phyloP scores from a whole-genome alignment of 345 rosid genomes.

The Clausena lansium region DNA sequence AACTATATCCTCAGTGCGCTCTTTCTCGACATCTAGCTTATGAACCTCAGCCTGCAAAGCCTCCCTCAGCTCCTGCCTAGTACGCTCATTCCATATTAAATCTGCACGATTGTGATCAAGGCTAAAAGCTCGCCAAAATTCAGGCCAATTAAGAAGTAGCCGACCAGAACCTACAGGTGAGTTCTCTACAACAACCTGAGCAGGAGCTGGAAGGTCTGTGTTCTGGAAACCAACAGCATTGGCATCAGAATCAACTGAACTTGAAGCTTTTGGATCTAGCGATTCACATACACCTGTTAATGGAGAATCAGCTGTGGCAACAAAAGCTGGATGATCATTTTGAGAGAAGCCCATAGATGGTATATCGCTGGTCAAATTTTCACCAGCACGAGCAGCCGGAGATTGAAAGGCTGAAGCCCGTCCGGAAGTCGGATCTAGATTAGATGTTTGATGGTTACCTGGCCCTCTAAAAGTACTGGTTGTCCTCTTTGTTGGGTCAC shows the following conservation, averaged over 20 bases:
- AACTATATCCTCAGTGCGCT: slow-evolving; percentile 93
- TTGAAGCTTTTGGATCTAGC: slow-evolving; percentile 47
- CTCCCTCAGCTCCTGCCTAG: slow-evolving; percentile 96
- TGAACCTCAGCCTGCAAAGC: slow-evolving; percentile 98
- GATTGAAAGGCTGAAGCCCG: slow-evolving; percentile 37
- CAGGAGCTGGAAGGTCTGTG: slow-evolving; percentile 84
- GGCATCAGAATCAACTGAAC: slow-evolving; percentile 46
- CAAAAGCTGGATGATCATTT: slow-evolving; percentile 40
- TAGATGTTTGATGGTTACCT: slow-evolving; percentile 48
- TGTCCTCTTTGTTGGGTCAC: slow-evolving; percentile 49
- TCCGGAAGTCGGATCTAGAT: slow-evolving; percentile 43
- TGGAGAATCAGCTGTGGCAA: slow-evolving; percentile 41
- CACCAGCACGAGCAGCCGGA: slow-evolving; percentile 41
- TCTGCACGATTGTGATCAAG: slow-evolving; percentile 99
- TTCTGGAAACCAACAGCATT: slow-evolving; percentile 41
- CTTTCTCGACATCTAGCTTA: slow-evolving; percentile 93
- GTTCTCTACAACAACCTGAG: slow-evolving; percentile 93
- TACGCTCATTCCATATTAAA: slow-evolving; percentile 98
- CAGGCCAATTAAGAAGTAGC: slow-evolving; percentile 90
- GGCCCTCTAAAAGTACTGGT: slow-evolving; percentile 43
- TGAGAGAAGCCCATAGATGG: slow-evolving; percentile 44
- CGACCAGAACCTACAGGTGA: slow-evolving; percentile 95
- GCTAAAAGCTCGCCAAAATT: slow-evolving; percentile 98
- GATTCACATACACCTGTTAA: slow-evolving; percentile 38
- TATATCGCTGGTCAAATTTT: slow-evolving; percentile 40